Evolutionary conservation across 306 rosid genomes (phyloP).

Genomic region (Quercus dentata): DNA sequence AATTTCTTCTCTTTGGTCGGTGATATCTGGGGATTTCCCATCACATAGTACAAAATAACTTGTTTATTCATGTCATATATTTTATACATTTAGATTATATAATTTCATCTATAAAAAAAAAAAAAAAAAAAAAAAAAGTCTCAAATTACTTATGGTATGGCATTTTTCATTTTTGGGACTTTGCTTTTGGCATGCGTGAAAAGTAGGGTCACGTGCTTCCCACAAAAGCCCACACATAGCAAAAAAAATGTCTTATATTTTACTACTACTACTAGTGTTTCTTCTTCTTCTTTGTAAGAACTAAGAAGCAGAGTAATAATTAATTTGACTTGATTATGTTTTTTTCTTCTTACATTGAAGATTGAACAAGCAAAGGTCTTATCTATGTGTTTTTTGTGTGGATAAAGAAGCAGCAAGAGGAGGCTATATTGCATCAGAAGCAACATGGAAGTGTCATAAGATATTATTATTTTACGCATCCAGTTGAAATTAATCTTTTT

Average conservation of each 20-base stretch:
- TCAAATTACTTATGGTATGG: constrained; percentile 17
- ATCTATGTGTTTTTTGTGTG: neutral
- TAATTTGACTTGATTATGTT: neutral
- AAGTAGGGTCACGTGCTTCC: constrained; percentile 79
- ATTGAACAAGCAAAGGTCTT: neutral
- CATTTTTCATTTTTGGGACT: constrained; percentile 24
- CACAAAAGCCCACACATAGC: constrained; percentile 19
- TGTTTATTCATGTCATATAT: neutral
- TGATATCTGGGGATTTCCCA: neutral
- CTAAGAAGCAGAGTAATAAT: neutral
- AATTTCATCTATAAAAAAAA: too few relatives aligned
- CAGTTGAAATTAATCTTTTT: constrained; percentile 59
- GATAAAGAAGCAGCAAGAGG: neutral
- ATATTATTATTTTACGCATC: constrained; percentile 22
- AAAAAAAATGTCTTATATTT: neutral
- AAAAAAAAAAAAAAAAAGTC: neutral
- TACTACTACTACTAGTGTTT: neutral
- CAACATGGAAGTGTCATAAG: constrained; percentile 18
- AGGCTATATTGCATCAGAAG: constrained; percentile 43
- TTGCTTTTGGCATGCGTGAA: constrained; percentile 85
- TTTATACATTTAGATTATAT: neutral
- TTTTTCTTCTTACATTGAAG: neutral
- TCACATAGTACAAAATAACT: neutral
- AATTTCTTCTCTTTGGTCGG: constrained; percentile 25
- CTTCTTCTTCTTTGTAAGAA: neutral